These are phyloP conservation scores for Exsudoporus frostii DNA, from an alignment of 768 basidiomycete species.

Conservation along the genomic window DNA sequence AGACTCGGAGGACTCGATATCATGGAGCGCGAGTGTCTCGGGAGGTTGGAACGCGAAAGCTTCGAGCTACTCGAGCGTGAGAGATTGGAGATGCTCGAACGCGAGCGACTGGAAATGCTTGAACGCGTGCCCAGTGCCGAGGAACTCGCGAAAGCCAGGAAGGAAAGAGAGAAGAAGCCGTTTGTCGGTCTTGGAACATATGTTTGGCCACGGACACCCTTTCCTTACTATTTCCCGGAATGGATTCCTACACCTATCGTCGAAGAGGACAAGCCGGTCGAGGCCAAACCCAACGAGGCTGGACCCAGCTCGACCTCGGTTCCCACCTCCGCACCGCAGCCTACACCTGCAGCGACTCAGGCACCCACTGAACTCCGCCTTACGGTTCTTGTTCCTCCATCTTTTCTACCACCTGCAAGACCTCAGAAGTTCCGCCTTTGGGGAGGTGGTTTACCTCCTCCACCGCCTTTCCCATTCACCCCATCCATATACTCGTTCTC, in stretches of 20 bases:
- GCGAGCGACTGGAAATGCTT: constrained; percentile 30
- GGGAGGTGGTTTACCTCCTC: constrained; percentile 58
- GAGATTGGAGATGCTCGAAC: constrained; percentile 28
- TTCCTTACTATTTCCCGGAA: constrained; percentile 35
- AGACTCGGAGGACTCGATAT: constrained; percentile 27
- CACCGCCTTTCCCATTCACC: constrained; percentile 34
- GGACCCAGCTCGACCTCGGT: constrained; percentile 32
- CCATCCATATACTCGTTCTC: constrained; percentile 28
- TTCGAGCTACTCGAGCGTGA: constrained; percentile 30
- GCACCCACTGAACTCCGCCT: constrained; percentile 34
- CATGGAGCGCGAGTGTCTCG: constrained; percentile 30
- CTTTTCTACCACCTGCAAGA: constrained; percentile 53
- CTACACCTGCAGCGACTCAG: constrained; percentile 8
- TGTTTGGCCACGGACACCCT: constrained; percentile 31
- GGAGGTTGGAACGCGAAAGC: constrained; percentile 28
- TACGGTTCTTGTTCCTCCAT: constrained; percentile 57
- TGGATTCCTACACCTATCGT: constrained; percentile 28
- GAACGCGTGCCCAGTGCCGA: constrained; percentile 33
- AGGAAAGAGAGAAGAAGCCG: constrained; percentile 28
- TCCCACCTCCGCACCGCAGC: constrained; percentile 3
- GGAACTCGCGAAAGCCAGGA: constrained; percentile 30
- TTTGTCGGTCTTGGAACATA: constrained; percentile 29
- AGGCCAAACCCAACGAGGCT: constrained; percentile 15
- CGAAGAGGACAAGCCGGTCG: constrained; percentile 24
- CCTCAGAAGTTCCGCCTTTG: constrained; percentile 59